phyloP scores from a whole-genome alignment of 768 basidiomycete genomes.

The Tulasnella sp. region DNA sequence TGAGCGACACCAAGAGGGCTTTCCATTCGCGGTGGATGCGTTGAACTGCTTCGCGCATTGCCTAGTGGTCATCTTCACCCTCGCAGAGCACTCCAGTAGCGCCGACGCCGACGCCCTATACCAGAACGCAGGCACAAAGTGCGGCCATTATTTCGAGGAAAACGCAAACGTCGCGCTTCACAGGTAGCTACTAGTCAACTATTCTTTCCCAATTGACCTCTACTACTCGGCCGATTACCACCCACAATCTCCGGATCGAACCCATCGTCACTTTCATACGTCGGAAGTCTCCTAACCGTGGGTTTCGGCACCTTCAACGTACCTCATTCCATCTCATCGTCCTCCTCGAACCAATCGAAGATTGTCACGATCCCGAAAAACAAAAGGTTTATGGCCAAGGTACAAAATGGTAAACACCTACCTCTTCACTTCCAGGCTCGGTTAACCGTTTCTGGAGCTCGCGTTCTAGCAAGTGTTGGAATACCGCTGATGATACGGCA shows the following conservation, averaged over 20 bases:
- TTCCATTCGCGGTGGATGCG: constrained; percentile 73
- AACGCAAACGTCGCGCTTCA: too few relatives aligned
- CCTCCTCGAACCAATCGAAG: constrained; percentile 5
- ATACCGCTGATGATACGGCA: constrained; percentile 57
- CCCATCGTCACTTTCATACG: constrained; percentile 37
- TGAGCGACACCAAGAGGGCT: constrained; percentile 60
- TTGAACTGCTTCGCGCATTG: constrained; percentile 78
- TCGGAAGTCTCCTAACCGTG: constrained; percentile 39
- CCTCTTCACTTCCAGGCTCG: constrained; percentile 47
- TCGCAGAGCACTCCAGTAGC: too few relatives aligned
- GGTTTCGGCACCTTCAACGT: constrained; percentile 20
- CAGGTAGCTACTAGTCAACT: too few relatives aligned
- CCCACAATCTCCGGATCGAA: constrained; percentile 18
- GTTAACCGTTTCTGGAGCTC: constrained; percentile 50
- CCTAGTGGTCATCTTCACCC: too few relatives aligned
- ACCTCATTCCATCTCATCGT: constrained; percentile 16
- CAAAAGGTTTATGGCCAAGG: constrained; percentile 30
- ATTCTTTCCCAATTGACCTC: background rate
- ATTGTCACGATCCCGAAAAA: background rate
- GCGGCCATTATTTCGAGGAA: too few relatives aligned
- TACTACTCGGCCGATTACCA: background rate
- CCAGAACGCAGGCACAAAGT: too few relatives aligned
- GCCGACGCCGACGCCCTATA: too few relatives aligned
- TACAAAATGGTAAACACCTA: too few relatives aligned
- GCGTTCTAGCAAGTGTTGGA: constrained; percentile 49